Evolutionary conservation across 129 eudicot species (phyloP), one percentile per base, ranked within the genome.

Genomic region (Ambrosia trifida): DNA sequence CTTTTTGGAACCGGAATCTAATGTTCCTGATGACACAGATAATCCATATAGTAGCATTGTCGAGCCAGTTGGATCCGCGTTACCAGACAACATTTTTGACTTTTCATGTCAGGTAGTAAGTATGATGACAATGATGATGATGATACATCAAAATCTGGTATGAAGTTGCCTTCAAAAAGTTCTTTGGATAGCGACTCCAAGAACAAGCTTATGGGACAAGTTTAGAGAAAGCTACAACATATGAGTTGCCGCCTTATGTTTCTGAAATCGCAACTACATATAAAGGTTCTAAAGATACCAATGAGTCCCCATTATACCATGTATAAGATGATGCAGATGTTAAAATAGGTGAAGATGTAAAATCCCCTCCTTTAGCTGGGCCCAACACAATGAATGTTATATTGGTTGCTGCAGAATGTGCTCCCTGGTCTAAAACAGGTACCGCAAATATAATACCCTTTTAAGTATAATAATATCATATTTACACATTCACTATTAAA

Each of bases 341-440:
- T 56, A 79, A 85, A 9, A 47, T 54, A 32, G 57, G 16, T 40
- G 92, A 81, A 28, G 85, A 89, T 62, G 85, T 41, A 59, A 78
- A 85, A 50, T 80, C 89, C 62, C 89, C 93, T 78, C 97, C 98
- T 62, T 78, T 90, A 66, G 98, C 97, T 43, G 98, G 96, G 74
- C 68, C 80, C 13, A 86, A 95, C 75, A 89, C 86, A 3, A 95
- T 95, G 97, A 95, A 95, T 56, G 67, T 90, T 12, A 86, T 95
- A 71, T 66, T 95, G 82, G 96, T 95, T 36, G 99, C 97, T 66
- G 85, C 97, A 47, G 99, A 95, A 83, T 95, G 99, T 78, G 85
- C 99, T 64, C 97, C 99, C 10, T 95, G 91, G 94, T 64, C 80
- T 52, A 95, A 95, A 82, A 95, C 99, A 79, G 99, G 99, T 90